Conservation (phyloP, 192 early-diverging fungal genomes). For the Coemansia sp. region DNA sequence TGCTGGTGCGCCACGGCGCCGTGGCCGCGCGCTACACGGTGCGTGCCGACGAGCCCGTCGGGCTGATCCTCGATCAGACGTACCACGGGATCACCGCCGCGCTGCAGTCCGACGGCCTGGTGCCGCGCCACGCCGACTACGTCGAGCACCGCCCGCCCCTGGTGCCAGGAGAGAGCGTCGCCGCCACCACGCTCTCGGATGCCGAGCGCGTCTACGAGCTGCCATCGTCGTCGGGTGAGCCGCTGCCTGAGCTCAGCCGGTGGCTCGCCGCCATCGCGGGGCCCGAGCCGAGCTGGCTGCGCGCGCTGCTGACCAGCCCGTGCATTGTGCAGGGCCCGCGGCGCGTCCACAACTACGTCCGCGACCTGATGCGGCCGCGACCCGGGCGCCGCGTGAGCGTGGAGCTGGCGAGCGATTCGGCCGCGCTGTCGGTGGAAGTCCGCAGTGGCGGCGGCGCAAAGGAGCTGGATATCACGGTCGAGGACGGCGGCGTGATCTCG, state of each 20-base stretch:
- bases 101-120: slow-evolving; percentile 60
- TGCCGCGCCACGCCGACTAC: slow-evolving; percentile 12
- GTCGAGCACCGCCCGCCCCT: neutral
- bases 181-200: neutral
- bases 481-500: slow-evolving; percentile 27
- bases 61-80: slow-evolving; percentile 70
- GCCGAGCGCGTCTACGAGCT: slow-evolving; percentile 13
- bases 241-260: slow-evolving; percentile 14
- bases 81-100: neutral
- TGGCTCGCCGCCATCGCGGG: slow-evolving; percentile 71
- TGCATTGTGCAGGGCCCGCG: slow-evolving; percentile 71
- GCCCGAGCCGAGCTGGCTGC: slow-evolving; percentile 69
- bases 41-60: slow-evolving; percentile 74
- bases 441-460: neutral
- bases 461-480: slow-evolving; percentile 8
- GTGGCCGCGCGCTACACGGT: slow-evolving; percentile 69
- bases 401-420: neutral
- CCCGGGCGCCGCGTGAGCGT: slow-evolving; percentile 49
- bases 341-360: slow-evolving; percentile 58
- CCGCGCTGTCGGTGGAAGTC: neutral
- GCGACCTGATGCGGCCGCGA: slow-evolving; percentile 59
- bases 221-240: neutral
- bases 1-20: slow-evolving; percentile 85
- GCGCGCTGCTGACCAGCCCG: slow-evolving; percentile 68
- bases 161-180: neutral